Base-by-base conservation (phyloP, 2,329 filamentous ascomycete genomes). In the Pleoardoris graminearum region DNA sequence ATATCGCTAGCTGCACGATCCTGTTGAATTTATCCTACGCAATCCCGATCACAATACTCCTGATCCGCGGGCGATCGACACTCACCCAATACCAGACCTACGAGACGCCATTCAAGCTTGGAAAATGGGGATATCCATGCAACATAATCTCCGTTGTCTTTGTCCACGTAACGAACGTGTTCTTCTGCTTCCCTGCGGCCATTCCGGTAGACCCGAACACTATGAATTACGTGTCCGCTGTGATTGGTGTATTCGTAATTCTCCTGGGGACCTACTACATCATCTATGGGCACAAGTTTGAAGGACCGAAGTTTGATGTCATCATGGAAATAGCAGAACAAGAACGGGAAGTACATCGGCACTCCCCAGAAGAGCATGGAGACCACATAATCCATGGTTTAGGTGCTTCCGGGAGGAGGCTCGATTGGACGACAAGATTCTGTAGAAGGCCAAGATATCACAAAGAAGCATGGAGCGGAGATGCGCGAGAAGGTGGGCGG, bases 21-120 rank as follows among this genome's bases (percentile, higher is more conserved):
- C 74, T 79, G 38, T 69, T 79, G 1, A 79, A 79, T 51, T 63
- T 80, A 1, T 79, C 77, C 1, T 80, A 79, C 27, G 76, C 71
- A 6, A 66, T 77, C 7, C 78, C 77, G 1, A 68, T 79, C 27
- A 16, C 29, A 16, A 29, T 57, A 8, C 37, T 60, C n/a, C n/a
- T n/a, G n/a, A n/a, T 60, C 7, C 55, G 58, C 22, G 58, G 51
- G n/a, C 57, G 48, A 22, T 14, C 22, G 6, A 27, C 37, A 10
- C 54, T 58, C 7, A 25, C 38, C 14, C 23, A 39, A 30, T 47
- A 54, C 30, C 54, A 55, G 22, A 45, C 48, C 3, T 21, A 50
- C 10, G 42, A 38, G 7, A 55, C 46, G n/a, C 54, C 54, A 2
- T 60, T 60, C 43, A 52, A 51, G 17, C 52, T 55, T 2, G 54